phyloP scores from a whole-genome alignment of 371 early-diverging fungal species.

The Mortierella sp. region DNA sequence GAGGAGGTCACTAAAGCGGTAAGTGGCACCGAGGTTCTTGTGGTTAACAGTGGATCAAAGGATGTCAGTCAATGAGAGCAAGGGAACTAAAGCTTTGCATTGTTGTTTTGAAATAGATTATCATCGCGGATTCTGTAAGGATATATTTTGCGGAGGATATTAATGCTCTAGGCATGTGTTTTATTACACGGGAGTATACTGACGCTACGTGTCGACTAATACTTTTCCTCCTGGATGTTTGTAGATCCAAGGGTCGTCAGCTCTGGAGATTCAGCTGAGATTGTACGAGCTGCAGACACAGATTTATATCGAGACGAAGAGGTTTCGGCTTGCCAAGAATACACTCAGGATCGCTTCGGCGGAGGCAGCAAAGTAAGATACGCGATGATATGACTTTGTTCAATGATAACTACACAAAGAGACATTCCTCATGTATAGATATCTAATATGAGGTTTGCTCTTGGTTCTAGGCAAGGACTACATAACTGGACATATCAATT shows the following conservation, averaged over 20 bases:
- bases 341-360: conserved; percentile 34
- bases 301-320: conserved; percentile 36
- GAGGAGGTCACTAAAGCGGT: conserved; percentile 54
- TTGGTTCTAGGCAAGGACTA: conserved; percentile 28
- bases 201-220: neutral
- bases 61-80: neutral
- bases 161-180: neutral
- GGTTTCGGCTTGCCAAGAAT: conserved; percentile 45
- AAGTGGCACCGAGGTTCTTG: neutral
- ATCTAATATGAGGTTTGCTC: neutral
- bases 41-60: neutral
- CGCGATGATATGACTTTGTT: neutral
- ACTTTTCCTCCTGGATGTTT: neutral
- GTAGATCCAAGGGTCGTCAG: conserved; percentile 46
- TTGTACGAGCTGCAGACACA: conserved; percentile 48
- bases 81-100: neutral
- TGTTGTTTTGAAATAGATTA: conserved; percentile 25
- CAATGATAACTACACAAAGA: neutral
- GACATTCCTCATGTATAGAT: neutral
- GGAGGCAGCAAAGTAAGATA: conserved; percentile 38
- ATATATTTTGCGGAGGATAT: neutral
- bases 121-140: conserved; percentile 33
- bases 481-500: conserved; percentile 51
- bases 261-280: conserved; percentile 44
- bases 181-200: neutral